Percentiles rank a stretch among this genome's conserved stretches.
Conservation (phyloP, 129 eudicot genomes). For the Cynara cardunculus region DNA sequence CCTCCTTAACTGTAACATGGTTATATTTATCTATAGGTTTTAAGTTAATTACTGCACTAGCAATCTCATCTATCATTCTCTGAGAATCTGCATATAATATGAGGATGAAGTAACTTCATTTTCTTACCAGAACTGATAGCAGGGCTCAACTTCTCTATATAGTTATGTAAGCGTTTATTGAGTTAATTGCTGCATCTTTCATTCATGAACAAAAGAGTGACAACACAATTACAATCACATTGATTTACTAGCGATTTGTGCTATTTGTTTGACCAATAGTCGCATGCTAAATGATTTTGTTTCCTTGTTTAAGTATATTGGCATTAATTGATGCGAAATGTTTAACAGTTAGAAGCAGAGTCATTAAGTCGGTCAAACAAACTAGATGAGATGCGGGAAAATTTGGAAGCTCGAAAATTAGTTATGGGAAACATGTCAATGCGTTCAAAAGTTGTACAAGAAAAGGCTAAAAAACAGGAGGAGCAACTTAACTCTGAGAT, state of each 20-base stretch:
- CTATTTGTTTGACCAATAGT: neutral
- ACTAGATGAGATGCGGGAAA: constrained; percentile 82
- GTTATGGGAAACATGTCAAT: constrained; percentile 85
- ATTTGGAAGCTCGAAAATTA: constrained; percentile 66
- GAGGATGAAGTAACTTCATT: neutral
- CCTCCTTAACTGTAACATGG: neutral
- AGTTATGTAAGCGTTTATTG: neutral
- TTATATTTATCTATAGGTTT: neutral
- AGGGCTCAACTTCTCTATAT: neutral
- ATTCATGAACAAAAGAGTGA: neutral
- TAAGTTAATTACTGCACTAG: neutral
- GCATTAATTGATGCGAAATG: constrained; percentile 12
- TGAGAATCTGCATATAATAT: neutral
- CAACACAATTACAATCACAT: neutral
- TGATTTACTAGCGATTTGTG: neutral
- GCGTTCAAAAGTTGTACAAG: constrained; percentile 83
- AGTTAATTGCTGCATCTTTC: neutral
- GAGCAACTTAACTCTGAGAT: constrained; percentile 77
- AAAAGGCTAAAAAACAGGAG: constrained; percentile 78
- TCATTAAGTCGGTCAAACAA: constrained; percentile 62
- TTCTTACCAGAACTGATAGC: neutral
- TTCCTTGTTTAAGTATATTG: constrained; percentile 13
- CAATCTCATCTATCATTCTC: neutral
- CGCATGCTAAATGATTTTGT: neutral
- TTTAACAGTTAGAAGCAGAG: constrained; percentile 67